Evolutionary conservation across 805 yeast species (phyloP).

Genomic region (Ogataea sp.): DNA sequence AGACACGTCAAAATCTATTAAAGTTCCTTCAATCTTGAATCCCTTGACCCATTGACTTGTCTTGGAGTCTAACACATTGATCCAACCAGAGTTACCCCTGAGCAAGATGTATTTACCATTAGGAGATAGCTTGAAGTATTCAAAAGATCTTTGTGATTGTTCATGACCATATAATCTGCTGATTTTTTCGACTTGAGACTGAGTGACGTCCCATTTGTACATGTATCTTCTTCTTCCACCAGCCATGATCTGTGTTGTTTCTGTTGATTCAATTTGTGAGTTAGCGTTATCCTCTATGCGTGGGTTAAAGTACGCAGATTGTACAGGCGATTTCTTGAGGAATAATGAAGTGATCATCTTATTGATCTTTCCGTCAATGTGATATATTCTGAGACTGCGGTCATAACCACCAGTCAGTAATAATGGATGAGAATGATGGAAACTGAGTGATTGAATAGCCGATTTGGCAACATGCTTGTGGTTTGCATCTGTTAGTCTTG

Average conservation of each 20-base stretch:
- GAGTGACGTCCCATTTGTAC: conserved; percentile 79
- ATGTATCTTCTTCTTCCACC: conserved; percentile 90
- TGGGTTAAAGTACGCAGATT: conserved; percentile 60
- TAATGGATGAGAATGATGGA: conserved; percentile 81
- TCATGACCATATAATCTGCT: conserved; percentile 91
- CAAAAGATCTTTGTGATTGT: conserved; percentile 76
- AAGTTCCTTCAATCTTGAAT: conserved; percentile 80
- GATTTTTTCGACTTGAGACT: conserved; percentile 66
- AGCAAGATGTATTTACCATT: conserved; percentile 68
- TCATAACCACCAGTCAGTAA: conserved; percentile 91
- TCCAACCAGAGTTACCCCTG: conserved; percentile 85
- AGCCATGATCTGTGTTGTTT: conserved; percentile 50
- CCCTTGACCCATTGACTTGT: conserved; percentile 87
- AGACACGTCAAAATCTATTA: conserved; percentile 76
- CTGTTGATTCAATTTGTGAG: too few relatives aligned
- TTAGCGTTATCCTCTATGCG: too few relatives aligned
- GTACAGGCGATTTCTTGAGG: conserved; percentile 72
- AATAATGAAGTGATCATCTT: conserved; percentile 76
- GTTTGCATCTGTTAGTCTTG: conserved; percentile 86
- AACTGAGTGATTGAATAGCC: conserved; percentile 77
- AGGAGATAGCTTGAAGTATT: conserved; percentile 70
- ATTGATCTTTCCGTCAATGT: conserved; percentile 82
- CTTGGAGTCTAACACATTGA: conserved; percentile 65
- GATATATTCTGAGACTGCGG: conserved; percentile 76
- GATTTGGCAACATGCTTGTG: conserved; percentile 58